A percentile compares a stretch with the other conserved stretches of the same genome.
Conservation (phyloP, 805 yeast genomes). For the Isabelozyma heimii region DNA sequence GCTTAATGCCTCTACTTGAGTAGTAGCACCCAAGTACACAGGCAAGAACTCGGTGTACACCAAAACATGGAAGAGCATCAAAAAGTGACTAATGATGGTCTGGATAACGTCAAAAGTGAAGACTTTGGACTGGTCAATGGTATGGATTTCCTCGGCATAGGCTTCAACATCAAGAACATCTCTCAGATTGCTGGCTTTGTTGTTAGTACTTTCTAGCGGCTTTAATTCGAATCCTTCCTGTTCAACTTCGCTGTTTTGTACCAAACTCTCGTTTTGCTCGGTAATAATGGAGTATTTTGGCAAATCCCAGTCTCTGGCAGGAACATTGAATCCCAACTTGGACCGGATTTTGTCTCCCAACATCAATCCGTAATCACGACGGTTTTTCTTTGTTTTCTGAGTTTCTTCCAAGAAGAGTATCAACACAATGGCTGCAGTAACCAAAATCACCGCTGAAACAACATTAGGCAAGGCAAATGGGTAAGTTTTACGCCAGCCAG, state of each 20-base stretch:
- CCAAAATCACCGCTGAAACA: constrained; percentile 37
- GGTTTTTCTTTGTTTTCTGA: constrained; percentile 35
- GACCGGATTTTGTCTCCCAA: constrained; percentile 36
- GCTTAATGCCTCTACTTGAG: constrained; percentile 19
- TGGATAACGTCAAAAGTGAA: constrained; percentile 29
- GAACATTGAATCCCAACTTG: constrained; percentile 14
- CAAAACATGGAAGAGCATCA: constrained; percentile 46
- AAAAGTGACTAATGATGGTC: constrained; percentile 34
- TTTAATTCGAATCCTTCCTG: too few relatives aligned
- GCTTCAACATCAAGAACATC: too few relatives aligned
- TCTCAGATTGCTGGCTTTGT: too few relatives aligned
- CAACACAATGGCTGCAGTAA: constrained; percentile 34
- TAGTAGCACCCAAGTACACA: constrained; percentile 43
- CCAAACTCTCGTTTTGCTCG: too few relatives aligned
- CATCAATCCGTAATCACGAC: constrained; percentile 45
- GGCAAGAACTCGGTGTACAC: constrained; percentile 57
- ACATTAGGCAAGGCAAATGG: constrained; percentile 56
- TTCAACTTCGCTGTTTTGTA: too few relatives aligned
- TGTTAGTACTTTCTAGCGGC: too few relatives aligned
- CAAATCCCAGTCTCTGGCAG: neutral
- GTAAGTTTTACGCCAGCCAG: too few relatives aligned
- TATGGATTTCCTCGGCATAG: too few relatives aligned
- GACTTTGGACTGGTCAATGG: constrained; percentile 1
- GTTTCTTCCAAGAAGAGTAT: constrained; percentile 55
- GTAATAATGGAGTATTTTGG: too few relatives aligned